Conservation (phyloP, 2,329 filamentous ascomycete species). For the Zelopaecilomyces penicillatus region DNA sequence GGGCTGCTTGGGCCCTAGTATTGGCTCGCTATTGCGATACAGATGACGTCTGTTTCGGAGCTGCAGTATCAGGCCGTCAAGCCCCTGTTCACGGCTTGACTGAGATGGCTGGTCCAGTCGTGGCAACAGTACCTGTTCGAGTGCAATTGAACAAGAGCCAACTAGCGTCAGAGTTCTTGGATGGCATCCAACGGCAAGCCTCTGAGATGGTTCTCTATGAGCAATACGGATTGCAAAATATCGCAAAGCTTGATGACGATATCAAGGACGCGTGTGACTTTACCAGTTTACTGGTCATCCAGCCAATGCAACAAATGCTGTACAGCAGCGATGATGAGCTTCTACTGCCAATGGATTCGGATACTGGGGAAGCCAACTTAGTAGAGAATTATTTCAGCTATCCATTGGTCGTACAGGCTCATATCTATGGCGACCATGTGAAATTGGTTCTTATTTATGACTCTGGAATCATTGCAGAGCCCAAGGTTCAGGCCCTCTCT, state of each 20-base stretch:
- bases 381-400: background rate
- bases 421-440: background rate
- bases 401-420: background rate
- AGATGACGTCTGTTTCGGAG: slow-evolving; percentile 32
- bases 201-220: slow-evolving; percentile 10
- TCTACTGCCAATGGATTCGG: too few relatives aligned
- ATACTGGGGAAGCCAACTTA: too few relatives aligned
- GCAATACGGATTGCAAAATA: slow-evolving; percentile 12
- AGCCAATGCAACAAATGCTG: background rate
- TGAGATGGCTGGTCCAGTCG: slow-evolving; percentile 21
- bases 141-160: slow-evolving; percentile 24
- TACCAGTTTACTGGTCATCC: too few relatives aligned
- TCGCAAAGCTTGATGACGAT: slow-evolving; percentile 3
- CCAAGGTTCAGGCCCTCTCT: too few relatives aligned
- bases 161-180: slow-evolving; percentile 5
- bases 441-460: slow-evolving; percentile 1
- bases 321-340: too few relatives aligned
- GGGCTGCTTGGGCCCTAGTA: background rate
- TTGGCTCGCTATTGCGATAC: background rate
- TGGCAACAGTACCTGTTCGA: slow-evolving; percentile 26
- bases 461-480: background rate
- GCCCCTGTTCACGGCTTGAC: slow-evolving; percentile 12
- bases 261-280: too few relatives aligned
- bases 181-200: slow-evolving; percentile 8
- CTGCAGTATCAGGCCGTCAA: slow-evolving; percentile 33